Percentiles rank a stretch among this genome's conserved stretches.
phyloP scores from a whole-genome alignment of 768 basidiomycete genomes.

The Podaxis sp. region DNA sequence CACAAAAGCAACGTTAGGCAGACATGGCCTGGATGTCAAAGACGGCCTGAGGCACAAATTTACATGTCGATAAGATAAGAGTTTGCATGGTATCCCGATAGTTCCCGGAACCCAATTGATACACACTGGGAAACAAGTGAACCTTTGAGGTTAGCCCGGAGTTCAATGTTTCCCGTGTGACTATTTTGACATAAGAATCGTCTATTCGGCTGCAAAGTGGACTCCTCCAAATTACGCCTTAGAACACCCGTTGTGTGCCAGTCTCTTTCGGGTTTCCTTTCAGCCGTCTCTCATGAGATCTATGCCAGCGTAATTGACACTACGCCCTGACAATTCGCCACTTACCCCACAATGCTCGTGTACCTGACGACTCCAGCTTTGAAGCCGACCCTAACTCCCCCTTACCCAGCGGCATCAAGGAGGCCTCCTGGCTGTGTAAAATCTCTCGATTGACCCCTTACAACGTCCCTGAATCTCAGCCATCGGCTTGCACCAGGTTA shows the following conservation, averaged over 20 bases:
- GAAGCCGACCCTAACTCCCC: background rate
- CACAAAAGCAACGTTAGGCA: too few relatives aligned
- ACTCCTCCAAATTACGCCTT: background rate
- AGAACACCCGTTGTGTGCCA: background rate
- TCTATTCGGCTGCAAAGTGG: too few relatives aligned
- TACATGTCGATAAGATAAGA: too few relatives aligned
- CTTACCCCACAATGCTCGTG: background rate
- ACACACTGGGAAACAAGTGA: too few relatives aligned
- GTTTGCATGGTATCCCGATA: too few relatives aligned
- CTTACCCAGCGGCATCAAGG: background rate
- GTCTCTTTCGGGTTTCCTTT: background rate
- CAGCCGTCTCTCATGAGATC: background rate
- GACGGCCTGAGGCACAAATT: too few relatives aligned
- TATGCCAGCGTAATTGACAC: background rate
- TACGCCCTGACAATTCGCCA: background rate
- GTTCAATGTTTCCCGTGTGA: too few relatives aligned
- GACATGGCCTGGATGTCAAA: too few relatives aligned
- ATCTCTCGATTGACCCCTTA: background rate
- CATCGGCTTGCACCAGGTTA: background rate
- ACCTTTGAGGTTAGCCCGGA: too few relatives aligned
- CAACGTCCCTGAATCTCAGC: background rate
- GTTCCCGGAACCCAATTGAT: too few relatives aligned
- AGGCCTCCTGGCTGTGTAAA: background rate
- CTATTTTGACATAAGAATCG: too few relatives aligned
- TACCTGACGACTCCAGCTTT: background rate